Percentiles rank a stretch among this genome's conserved stretches.
Conservation (phyloP, 805 yeast genomes). For the Suhomyces sp. region DNA sequence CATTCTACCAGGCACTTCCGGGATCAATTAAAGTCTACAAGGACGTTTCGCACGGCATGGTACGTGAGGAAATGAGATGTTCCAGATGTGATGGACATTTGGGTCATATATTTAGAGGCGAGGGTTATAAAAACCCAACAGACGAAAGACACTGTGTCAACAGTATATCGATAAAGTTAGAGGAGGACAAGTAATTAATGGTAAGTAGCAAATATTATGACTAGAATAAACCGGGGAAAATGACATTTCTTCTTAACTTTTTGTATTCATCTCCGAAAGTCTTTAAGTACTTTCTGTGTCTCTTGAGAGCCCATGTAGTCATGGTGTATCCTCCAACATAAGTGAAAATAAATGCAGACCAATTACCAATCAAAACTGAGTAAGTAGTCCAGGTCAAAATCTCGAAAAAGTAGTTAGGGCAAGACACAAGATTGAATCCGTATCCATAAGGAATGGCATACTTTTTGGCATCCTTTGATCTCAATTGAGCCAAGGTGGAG, state of each 20-base stretch:
- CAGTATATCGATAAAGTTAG: constrained; percentile 73
- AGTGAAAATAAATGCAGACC: constrained; percentile 71
- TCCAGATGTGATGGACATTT: constrained; percentile 87
- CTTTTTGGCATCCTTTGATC: constrained; percentile 50
- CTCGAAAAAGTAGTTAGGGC: constrained; percentile 95
- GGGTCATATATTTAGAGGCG: constrained; percentile 94
- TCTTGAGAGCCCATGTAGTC: constrained; percentile 89
- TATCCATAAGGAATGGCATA: constrained; percentile 80
- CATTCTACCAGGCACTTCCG: constrained; percentile 86
- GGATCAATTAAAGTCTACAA: constrained; percentile 62
- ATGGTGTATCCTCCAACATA: constrained; percentile 74
- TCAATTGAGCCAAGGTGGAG: constrained; percentile 55
- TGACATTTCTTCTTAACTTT: constrained; percentile 64
- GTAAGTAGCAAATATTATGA: background rate
- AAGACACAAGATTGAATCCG: constrained; percentile 75
- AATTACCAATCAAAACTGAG: constrained; percentile 70
- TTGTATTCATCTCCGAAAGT: constrained; percentile 80
- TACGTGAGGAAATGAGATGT: constrained; percentile 86
- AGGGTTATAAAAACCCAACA: constrained; percentile 85
- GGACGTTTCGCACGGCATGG: constrained; percentile 73
- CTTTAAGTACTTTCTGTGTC: constrained; percentile 64
- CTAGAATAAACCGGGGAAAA: constrained; percentile 70
- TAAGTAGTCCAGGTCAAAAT: constrained; percentile 68
- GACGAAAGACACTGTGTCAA: constrained; percentile 95
- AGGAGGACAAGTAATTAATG: constrained; percentile 3